Conservation (phyloP, 768 basidiomycete species). For the Rossbeevera mucosa region DNA sequence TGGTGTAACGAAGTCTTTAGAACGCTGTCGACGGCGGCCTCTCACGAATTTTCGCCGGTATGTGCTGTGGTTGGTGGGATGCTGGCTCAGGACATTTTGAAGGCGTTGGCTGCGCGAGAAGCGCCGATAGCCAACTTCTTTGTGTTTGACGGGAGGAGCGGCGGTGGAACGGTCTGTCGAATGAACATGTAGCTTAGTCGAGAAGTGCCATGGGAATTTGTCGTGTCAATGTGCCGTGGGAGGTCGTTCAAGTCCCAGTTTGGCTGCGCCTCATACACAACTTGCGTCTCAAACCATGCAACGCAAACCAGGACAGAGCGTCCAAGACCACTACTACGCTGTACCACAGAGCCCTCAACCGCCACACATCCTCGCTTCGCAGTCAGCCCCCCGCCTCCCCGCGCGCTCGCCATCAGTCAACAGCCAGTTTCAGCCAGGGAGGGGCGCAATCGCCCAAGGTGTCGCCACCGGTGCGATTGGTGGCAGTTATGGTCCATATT, state of each 20-base stretch:
- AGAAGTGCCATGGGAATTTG: background rate
- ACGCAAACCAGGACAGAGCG: conserved; percentile 40
- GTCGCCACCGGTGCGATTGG: conserved; percentile 81
- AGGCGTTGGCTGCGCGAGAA: conserved; percentile 85
- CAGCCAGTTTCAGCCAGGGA: conserved; percentile 34
- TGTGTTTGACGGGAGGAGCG: conserved; percentile 79
- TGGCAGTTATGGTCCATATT: conserved; percentile 79
- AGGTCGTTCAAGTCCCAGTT: conserved; percentile 16
- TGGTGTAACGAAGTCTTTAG: conserved; percentile 38
- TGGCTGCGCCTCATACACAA: conserved; percentile 1
- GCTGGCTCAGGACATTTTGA: conserved; percentile 91
- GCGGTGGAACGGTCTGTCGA: conserved; percentile 63
- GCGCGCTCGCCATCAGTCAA: conserved; percentile 26
- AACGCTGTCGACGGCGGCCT: conserved; percentile 61
- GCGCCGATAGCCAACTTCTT: conserved; percentile 92
- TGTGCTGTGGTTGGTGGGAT: conserved; percentile 95
- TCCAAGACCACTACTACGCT: conserved; percentile 54
- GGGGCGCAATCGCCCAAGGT: conserved; percentile 62
- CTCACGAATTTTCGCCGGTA: conserved; percentile 85
- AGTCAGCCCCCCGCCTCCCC: conserved; percentile 22
- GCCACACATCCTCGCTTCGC: conserved; percentile 27
- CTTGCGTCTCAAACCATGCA: conserved; percentile 28
- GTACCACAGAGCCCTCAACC: conserved; percentile 61
- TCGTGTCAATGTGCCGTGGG: conserved; percentile 11
- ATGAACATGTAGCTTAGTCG: conserved; percentile 39